phyloP scores from a whole-genome alignment of 306 rosid genomes.

The Fragaria iinumae region DNA sequence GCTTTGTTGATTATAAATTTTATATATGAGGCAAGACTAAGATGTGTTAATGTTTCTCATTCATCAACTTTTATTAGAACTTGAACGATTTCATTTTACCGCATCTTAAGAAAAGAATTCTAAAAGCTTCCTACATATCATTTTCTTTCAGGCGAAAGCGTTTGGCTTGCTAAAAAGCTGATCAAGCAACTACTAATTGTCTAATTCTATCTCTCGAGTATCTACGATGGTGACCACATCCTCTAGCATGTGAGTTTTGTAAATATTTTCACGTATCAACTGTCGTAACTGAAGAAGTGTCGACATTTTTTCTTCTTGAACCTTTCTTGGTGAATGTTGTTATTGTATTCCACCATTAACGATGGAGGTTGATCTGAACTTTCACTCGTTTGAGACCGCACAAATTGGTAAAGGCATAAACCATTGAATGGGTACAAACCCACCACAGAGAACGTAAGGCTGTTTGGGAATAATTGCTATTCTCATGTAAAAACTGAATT shows the following conservation, averaged over 20 bases:
- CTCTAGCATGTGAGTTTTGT: neutral
- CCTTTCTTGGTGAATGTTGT: no score
- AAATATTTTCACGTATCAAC: neutral
- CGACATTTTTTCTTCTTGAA: no score
- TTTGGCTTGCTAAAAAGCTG: neutral
- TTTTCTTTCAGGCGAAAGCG: no score
- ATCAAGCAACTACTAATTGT: neutral
- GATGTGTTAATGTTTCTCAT: no score
- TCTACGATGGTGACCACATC: neutral
- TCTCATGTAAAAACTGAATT: neutral
- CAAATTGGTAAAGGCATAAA: neutral
- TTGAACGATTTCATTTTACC: no score
- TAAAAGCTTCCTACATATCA: no score
- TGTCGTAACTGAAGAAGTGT: no score
- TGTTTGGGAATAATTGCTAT: neutral
- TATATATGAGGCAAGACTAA: no score
- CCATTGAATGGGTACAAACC: neutral
- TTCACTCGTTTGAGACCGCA: constrained; percentile 4
- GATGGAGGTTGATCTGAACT: constrained; percentile 2
- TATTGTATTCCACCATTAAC: neutral
- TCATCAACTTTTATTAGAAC: no score
- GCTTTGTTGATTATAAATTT: no score
- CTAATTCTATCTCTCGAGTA: neutral
- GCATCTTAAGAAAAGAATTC: no score
- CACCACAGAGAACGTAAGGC: neutral